These are phyloP conservation scores for Candida sp. DNA, from an alignment of 1,139 yeast species.

Conservation along the genomic window DNA sequence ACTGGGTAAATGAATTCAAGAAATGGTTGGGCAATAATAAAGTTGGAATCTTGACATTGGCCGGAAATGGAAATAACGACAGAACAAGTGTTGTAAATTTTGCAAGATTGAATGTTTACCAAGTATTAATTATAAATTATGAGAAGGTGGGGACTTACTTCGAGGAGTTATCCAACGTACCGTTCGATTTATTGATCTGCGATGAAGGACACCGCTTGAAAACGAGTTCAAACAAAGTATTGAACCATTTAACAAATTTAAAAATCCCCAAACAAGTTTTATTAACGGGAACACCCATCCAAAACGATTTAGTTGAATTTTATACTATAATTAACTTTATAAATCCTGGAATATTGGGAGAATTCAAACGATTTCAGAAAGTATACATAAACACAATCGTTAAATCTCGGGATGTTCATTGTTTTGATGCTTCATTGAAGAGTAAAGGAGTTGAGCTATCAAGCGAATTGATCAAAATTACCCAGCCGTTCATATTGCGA, in stretches of 20 bases:
- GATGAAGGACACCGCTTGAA: constrained; percentile 95
- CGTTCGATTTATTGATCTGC: constrained; percentile 76
- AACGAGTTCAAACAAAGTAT: constrained; percentile 63
- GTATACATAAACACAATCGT: constrained; percentile 69
- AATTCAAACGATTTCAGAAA: constrained; percentile 59
- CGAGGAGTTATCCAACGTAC: constrained; percentile 47
- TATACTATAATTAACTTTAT: constrained; percentile 77
- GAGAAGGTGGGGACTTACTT: constrained; percentile 67
- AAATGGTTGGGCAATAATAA: constrained; percentile 83
- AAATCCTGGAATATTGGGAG: constrained; percentile 80
- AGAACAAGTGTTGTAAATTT: constrained; percentile 59
- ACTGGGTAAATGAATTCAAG: constrained; percentile 86
- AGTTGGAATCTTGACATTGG: constrained; percentile 56
- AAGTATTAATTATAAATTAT: constrained; percentile 82
- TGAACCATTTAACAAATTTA: constrained; percentile 57
- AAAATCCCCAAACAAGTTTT: constrained; percentile 58
- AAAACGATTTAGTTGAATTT: constrained; percentile 84
- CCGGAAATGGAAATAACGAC: constrained; percentile 49
- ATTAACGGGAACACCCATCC: constrained; percentile 93
- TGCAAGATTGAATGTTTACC: constrained; percentile 69
- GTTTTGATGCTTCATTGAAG: constrained; percentile 47
- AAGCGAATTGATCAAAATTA: constrained; percentile 55
- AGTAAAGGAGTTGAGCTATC: constrained; percentile 62
- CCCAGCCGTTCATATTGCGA: constrained; percentile 69
- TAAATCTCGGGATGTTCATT: constrained; percentile 70